These are phyloP conservation scores for Durio zibethinus DNA, from an alignment of 345 rosid genomes.

Conservation along the genomic window DNA sequence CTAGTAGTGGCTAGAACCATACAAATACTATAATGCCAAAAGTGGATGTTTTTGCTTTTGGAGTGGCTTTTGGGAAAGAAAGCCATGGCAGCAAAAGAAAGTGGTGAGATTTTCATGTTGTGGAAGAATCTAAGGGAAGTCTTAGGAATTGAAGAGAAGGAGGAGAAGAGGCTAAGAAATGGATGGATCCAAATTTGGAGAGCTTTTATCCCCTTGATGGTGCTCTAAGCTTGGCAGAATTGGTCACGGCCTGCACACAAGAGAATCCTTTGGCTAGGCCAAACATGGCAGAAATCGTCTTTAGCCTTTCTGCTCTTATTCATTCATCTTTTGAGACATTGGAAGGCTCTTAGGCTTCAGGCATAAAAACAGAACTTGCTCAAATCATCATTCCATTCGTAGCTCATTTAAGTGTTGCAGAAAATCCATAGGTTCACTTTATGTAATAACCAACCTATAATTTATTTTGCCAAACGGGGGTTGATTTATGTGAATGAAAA, in stretches of 20 bases:
- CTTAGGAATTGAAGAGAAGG: constrained; percentile 35
- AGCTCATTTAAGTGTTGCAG: constrained; percentile 31
- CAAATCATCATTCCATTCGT: constrained; percentile 36
- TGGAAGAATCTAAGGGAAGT: constrained; percentile 43
- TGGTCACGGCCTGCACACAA: constrained; percentile 50
- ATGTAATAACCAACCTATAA: neutral
- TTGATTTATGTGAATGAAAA: neutral
- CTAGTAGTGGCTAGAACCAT: constrained; percentile 43
- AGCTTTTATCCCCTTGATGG: constrained; percentile 43
- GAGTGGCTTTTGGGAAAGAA: constrained; percentile 61
- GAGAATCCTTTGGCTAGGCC: constrained; percentile 51
- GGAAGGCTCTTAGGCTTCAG: constrained; percentile 42
- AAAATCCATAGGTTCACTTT: neutral
- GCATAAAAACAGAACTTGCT: constrained; percentile 33
- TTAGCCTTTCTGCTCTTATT: constrained; percentile 47
- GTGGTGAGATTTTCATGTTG: constrained; percentile 37
- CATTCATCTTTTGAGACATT: constrained; percentile 33
- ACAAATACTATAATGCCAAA: constrained; percentile 32
- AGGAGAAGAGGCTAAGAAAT: constrained; percentile 33
- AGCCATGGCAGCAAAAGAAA: constrained; percentile 42
- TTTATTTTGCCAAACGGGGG: neutral
- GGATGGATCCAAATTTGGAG: constrained; percentile 59
- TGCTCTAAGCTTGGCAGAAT: constrained; percentile 42
- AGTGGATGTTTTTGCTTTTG: constrained; percentile 57
- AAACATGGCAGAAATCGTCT: constrained; percentile 60